phyloP scores from a whole-genome alignment of 331 rosid genomes.

The Malus hybrid region DNA sequence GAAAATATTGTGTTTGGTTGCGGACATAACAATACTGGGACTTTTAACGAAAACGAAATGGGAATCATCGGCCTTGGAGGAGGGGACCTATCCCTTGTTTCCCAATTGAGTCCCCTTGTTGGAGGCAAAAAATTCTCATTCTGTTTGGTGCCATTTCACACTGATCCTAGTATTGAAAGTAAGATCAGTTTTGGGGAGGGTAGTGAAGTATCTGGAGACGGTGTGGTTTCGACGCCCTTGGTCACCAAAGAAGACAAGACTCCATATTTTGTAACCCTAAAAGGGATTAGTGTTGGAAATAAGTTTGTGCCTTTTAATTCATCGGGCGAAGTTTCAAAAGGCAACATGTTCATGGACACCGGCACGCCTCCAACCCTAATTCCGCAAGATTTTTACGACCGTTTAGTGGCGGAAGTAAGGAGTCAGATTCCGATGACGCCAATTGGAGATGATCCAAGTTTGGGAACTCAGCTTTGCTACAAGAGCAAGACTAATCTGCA shows the following conservation, averaged over 20 bases:
- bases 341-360: constrained; percentile 46
- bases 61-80: constrained; percentile 5
- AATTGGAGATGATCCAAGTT: constrained; percentile 25
- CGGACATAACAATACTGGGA: constrained; percentile 6
- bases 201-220: constrained; percentile 32
- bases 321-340: constrained; percentile 20
- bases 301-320: constrained; percentile 18
- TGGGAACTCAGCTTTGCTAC: constrained; percentile 51
- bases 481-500: constrained; percentile 20
- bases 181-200: constrained; percentile 39
- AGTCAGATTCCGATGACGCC: constrained; percentile 28
- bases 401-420: constrained; percentile 31
- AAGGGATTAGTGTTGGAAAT: constrained; percentile 33
- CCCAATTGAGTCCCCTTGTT: constrained; percentile 11
- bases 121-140: constrained; percentile 7
- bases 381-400: constrained; percentile 35
- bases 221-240: constrained; percentile 46
- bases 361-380: constrained; percentile 49
- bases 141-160: constrained; percentile 22
- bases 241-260: constrained; percentile 21
- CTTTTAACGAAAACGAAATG: neutral
- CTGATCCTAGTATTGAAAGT: constrained; percentile 35
- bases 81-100: neutral
- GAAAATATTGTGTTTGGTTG: neutral
- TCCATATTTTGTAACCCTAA: constrained; percentile 36